Evolutionary conservation across 805 yeast genomes (phyloP).

Genomic region (Kluyveromyces dobzhanskii): DNA sequence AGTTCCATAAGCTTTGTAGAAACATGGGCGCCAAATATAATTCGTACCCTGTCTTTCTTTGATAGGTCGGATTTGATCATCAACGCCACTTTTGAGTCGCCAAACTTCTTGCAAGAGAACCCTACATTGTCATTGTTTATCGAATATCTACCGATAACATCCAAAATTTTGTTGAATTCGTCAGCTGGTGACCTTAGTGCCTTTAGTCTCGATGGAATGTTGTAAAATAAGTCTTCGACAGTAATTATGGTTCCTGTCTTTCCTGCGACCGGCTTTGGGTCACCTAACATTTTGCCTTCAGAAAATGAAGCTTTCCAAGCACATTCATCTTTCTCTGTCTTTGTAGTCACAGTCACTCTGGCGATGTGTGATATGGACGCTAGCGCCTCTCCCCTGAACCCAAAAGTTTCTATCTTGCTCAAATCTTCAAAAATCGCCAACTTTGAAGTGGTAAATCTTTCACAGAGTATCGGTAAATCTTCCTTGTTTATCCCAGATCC

Average conservation of each 20-base stretch:
- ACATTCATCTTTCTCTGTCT: conserved; percentile 46
- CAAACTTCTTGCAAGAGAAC: conserved; percentile 70
- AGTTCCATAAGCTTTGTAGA: conserved; percentile 57
- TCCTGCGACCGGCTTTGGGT: conserved; percentile 76
- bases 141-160: conserved; percentile 77
- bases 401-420: conserved; percentile 64
- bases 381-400: conserved; percentile 94
- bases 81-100: conserved; percentile 65
- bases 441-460: conserved; percentile 89
- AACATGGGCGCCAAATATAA: conserved; percentile 60
- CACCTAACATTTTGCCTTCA: conserved; percentile 52
- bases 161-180: conserved; percentile 70
- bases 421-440: conserved; percentile 68
- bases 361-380: conserved; percentile 91
- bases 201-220: conserved; percentile 68
- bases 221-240: conserved; percentile 86
- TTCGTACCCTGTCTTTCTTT: conserved; percentile 60
- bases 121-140: conserved; percentile 64
- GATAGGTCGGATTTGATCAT: conserved; percentile 43
- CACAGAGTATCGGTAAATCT: conserved; percentile 76
- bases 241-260: conserved; percentile 74
- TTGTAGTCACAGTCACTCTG: conserved; percentile 71
- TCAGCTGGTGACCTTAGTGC: conserved; percentile 60
- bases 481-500: conserved; percentile 72
- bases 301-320: conserved; percentile 67